Conservation (phyloP, 1,139 yeast genomes). For the Blastobotrys illinoisensis region DNA sequence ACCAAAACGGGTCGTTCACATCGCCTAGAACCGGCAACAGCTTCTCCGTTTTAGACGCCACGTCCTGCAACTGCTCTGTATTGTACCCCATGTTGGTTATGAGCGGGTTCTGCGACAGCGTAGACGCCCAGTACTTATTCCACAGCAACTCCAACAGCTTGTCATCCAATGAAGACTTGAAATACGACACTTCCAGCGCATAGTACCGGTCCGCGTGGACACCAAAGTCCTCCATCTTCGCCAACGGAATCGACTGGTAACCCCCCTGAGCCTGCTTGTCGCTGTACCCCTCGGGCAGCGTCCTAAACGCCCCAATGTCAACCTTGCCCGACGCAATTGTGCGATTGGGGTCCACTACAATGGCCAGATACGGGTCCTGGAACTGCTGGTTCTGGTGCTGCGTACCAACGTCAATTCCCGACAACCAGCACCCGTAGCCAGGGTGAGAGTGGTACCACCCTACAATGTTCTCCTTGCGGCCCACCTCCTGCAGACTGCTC, state of each 20-base stretch:
- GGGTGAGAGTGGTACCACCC: slow-evolving; percentile 95
- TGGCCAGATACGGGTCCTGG: slow-evolving; percentile 88
- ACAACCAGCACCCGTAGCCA: slow-evolving; percentile 92
- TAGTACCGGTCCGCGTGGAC: slow-evolving; percentile 68
- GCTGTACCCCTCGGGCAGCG: slow-evolving; percentile 49
- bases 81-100: slow-evolving; percentile 32
- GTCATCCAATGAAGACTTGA: slow-evolving; percentile 51
- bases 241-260: slow-evolving; percentile 38
- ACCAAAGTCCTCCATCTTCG: slow-evolving; percentile 59
- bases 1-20: slow-evolving; percentile 17
- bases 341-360: slow-evolving; percentile 80
- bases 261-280: slow-evolving; percentile 2
- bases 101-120: slow-evolving; percentile 31
- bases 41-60: slow-evolving; percentile 21
- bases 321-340: slow-evolving; percentile 61
- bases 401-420: slow-evolving; percentile 86
- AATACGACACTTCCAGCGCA: slow-evolving; percentile 59
- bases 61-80: slow-evolving; percentile 31
- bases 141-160: slow-evolving; percentile 43
- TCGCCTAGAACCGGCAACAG: not conserved
- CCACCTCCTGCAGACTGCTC: slow-evolving; percentile 51
- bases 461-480: slow-evolving; percentile 58
- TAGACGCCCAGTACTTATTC: slow-evolving; percentile 48
- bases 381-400: slow-evolving; percentile 77
- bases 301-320: slow-evolving; percentile 89